Conservation (phyloP, 176 grass and related monocot genomes). For the Olyra latifolia region DNA sequence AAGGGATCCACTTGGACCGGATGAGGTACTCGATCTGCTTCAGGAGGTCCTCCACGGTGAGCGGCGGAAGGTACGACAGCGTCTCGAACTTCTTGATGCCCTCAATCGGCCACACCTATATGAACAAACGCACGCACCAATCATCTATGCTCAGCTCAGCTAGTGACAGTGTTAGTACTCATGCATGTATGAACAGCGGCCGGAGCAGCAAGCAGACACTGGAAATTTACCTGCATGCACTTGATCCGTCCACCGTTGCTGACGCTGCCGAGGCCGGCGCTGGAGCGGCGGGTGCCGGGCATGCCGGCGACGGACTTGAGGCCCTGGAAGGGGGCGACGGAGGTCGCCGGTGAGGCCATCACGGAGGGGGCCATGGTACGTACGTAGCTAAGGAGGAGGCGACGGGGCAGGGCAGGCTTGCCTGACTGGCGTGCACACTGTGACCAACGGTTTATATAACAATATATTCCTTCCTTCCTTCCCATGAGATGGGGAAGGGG, state of each 20-base stretch:
- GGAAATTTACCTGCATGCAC: slow-evolving; percentile 71
- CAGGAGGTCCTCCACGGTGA: slow-evolving; percentile 44
- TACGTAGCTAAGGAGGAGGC: background rate
- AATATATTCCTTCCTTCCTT: background rate
- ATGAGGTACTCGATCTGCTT: slow-evolving; percentile 84
- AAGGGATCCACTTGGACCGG: slow-evolving; percentile 59
- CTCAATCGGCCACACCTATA: slow-evolving; percentile 63
- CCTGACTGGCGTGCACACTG: background rate
- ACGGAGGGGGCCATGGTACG: slow-evolving; percentile 54
- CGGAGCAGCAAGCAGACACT: background rate
- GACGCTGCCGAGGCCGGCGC: slow-evolving; percentile 28
- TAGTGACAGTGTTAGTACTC: background rate
- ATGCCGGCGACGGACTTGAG: slow-evolving; percentile 50
- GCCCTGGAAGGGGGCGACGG: slow-evolving; percentile 53
- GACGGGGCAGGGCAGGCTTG: background rate
- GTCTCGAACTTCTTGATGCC: slow-evolving; percentile 85
- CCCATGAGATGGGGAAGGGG: slow-evolving; percentile 19
- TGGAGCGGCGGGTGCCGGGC: slow-evolving; percentile 35
- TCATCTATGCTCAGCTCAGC: background rate
- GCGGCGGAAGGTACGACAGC: slow-evolving; percentile 68
- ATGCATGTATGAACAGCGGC: background rate
- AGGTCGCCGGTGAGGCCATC: slow-evolving; percentile 52
- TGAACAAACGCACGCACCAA: background rate
- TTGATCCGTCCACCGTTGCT: slow-evolving; percentile 64
- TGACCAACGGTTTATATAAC: slow-evolving; percentile 43